Evolutionary conservation across 768 basidiomycete species (phyloP).

Genomic region (Leccinellum albellum): DNA sequence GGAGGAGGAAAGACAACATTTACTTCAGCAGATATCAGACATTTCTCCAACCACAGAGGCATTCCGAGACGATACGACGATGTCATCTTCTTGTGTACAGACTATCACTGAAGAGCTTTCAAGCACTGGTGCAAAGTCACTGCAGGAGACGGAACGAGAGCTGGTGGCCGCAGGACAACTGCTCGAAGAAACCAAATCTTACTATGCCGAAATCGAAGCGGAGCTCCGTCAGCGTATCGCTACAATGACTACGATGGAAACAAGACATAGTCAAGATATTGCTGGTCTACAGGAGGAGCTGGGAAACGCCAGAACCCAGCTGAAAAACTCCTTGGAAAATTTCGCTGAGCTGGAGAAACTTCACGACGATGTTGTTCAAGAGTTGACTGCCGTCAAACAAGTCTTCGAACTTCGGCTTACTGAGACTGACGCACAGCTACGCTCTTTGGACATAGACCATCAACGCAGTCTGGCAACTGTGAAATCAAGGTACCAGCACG

Average conservation of each 20-base stretch:
- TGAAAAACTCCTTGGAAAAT: constrained; percentile 20
- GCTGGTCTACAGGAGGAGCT: constrained; percentile 23
- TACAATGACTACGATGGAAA: constrained; percentile 16
- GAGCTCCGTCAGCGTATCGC: constrained; percentile 28
- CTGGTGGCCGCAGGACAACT: constrained; percentile 35
- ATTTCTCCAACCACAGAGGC: not conserved
- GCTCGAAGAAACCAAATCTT: constrained; percentile 32
- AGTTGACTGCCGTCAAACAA: constrained; percentile 22
- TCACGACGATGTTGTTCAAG: constrained; percentile 22
- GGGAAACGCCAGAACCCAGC: constrained; percentile 19
- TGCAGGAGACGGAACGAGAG: constrained; percentile 34
- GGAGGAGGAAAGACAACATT: constrained; percentile 9
- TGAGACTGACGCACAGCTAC: constrained; percentile 19
- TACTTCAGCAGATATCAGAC: constrained; percentile 12
- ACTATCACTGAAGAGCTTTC: constrained; percentile 1
- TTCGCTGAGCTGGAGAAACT: constrained; percentile 25
- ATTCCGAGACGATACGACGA: not conserved
- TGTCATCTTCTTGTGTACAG: not conserved
- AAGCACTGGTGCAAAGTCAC: constrained; percentile 15
- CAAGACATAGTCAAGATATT: constrained; percentile 16
- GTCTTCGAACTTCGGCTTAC: constrained; percentile 32
- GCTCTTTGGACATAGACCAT: constrained; percentile 28
- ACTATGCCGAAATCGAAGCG: constrained; percentile 33
- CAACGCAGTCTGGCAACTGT: constrained; percentile 15
- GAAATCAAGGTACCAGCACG: constrained; percentile 33